A percentile compares a stretch with the other conserved stretches of the same genome.
These are phyloP conservation scores for Mycosphaerelloides madeirae DNA, from an alignment of 2,329 filamentous ascomycete genomes.

Conservation along the genomic window DNA sequence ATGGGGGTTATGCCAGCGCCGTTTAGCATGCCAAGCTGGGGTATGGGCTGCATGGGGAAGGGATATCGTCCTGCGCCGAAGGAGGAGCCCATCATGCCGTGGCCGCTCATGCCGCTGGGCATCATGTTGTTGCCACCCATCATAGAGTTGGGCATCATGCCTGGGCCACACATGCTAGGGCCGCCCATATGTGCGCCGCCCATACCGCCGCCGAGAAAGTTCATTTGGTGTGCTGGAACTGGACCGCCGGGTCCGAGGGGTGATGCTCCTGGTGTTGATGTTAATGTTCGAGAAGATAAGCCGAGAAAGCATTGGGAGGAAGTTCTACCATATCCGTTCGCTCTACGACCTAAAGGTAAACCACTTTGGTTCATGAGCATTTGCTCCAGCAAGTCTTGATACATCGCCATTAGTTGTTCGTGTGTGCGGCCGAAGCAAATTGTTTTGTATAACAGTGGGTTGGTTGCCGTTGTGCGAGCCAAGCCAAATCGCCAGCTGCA, in stretches of 20 bases:
- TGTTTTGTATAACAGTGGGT: background rate
- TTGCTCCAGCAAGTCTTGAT: background rate
- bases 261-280: conserved; percentile 9
- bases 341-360: conserved; percentile 4
- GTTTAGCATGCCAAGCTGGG: conserved; percentile 1
- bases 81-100: conserved; percentile 5
- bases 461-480: background rate
- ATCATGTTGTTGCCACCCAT: background rate
- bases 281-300: conserved; percentile 1
- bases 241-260: conserved; percentile 11
- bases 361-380: conserved; percentile 2
- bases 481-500: background rate
- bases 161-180: no score
- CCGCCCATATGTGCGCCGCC: conserved; percentile 5
- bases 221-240: conserved; percentile 18
- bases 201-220: conserved; percentile 10
- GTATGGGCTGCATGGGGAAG: conserved; percentile 10
- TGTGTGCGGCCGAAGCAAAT: background rate
- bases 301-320: background rate
- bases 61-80: conserved; percentile 19
- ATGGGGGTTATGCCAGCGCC: background rate
- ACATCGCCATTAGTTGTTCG: background rate
- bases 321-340: conserved; percentile 3
- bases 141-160: background rate
- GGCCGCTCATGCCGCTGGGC: background rate